Evolutionary conservation across 2,329 filamentous ascomycete genomes (phyloP).

Genomic region (Sporothrix schenckii): DNA sequence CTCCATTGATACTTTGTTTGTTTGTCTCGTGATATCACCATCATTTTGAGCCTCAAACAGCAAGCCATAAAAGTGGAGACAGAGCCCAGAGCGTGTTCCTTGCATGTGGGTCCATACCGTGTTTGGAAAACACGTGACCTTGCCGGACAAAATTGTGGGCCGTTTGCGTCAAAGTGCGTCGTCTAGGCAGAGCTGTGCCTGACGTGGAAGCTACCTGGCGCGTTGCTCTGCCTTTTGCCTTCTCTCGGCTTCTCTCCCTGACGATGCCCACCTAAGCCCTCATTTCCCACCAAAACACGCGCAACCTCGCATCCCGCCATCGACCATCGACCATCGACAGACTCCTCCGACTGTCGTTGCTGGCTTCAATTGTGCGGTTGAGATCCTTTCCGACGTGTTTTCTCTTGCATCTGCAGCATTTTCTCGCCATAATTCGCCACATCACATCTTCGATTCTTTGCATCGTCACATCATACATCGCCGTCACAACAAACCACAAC

Average conservation of each 20-base stretch:
- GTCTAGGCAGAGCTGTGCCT: conserved; percentile 47
- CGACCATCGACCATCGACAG: not conserved
- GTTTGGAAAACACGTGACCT: not conserved
- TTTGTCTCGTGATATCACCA: not conserved
- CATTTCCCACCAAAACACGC: conserved; percentile 3
- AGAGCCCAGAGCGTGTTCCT: not conserved
- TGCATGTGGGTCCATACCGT: conserved; percentile 6
- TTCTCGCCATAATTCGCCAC: not conserved
- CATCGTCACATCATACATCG: not conserved
- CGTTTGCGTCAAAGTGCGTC: conserved; percentile 21
- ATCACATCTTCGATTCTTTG: not conserved
- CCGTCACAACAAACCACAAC: not conserved
- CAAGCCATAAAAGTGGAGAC: conserved; percentile 13
- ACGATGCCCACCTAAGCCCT: conserved; percentile 11
- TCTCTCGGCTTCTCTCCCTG: conserved; percentile 23
- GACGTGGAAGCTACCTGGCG: conserved; percentile 32
- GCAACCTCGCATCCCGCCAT: conserved; percentile 7
- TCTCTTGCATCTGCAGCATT: not conserved
- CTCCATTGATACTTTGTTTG: not conserved
- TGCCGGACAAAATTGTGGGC: not conserved
- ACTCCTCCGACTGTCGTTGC: not conserved
- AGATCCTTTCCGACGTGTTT: not conserved
- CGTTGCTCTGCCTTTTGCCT: conserved; percentile 18
- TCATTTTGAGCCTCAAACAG: not conserved
- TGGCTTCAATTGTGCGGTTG: conserved; percentile 13